Base-by-base conservation (phyloP, 148 eudicot genomes). In the Polygonum aviculare region DNA sequence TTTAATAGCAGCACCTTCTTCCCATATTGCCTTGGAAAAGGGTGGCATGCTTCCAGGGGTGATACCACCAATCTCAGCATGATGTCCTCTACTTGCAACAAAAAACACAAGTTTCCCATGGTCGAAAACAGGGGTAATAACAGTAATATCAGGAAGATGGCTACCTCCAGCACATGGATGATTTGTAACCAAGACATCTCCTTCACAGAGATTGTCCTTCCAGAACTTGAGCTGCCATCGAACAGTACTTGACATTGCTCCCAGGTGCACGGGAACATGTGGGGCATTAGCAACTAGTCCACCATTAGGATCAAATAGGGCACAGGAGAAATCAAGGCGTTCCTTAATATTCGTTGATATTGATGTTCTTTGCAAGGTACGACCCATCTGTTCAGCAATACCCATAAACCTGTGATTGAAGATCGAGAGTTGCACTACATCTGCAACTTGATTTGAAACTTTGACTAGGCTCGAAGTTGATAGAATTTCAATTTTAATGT, bases 11-110 rank as follows among this genome's bases (percentile, higher is more conserved):
- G 97, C 98, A 73, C 98, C 97, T 89, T 95, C 98, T 83, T 95
- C 98, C 94, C 92, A 90, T 74, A 95, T 89, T 72, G 87, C 84
- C 83, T 95, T 92, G 19, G 97, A 95, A 82, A 95, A 95, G n/a
- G 98, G 98, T 2, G 98, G 98, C 98, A 95, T 95, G 81, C 98
- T 95, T 81, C 98, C 98, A 21, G 98, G 98, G 69, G 98, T 95
- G 41, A 95, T 92, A 39, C 98, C 98, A 18, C 98, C 98, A 45
- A 95, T 95, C 80, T 95, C 98, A 2, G 98, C 97, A 84, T 95
- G 98, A 81, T 95, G 98, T 48, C 98, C 98, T 79, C 98, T 84
- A 76, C 98, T 95, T 57, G 98, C 98, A 54, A 95, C 97, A 41
- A 95, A 95, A 84, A 95, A 95, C 11, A 95, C 94, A 73, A 95